phyloP scores from a whole-genome alignment of 345 rosid species.

The Laguncularia racemosa region DNA sequence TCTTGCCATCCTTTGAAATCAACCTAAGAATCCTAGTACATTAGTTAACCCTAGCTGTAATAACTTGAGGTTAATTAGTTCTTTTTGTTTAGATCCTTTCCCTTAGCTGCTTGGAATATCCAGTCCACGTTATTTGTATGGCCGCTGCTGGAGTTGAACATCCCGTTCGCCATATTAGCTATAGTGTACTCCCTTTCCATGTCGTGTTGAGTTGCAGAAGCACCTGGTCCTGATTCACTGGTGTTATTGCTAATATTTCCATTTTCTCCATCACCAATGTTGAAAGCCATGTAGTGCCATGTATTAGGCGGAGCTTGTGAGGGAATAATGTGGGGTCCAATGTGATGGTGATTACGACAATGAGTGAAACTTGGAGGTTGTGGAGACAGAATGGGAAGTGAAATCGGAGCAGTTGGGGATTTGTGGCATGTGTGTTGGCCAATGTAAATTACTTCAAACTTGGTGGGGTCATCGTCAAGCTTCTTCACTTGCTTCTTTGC shows the following conservation, averaged over 20 bases:
- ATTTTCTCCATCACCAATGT: slow-evolving; percentile 11
- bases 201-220: too few species aligned
- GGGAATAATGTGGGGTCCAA: not conserved
- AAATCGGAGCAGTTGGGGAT: slow-evolving; percentile 46
- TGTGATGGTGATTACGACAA: not conserved
- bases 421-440: slow-evolving; percentile 69
- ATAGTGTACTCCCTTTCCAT: slow-evolving; percentile 9
- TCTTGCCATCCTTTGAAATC: too few species aligned
- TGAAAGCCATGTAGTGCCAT: slow-evolving; percentile 28
- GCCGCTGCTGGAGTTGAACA: slow-evolving; percentile 50
- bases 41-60: too few species aligned
- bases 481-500: slow-evolving; percentile 92
- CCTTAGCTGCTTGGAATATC: slow-evolving; percentile 17
- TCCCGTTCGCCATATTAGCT: slow-evolving; percentile 44
- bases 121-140: slow-evolving; percentile 47
- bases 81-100: not conserved
- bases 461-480: slow-evolving; percentile 48
- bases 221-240: too few species aligned
- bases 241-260: not conserved
- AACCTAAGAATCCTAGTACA: too few species aligned
- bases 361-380: slow-evolving; percentile 2
- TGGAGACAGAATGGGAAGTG: slow-evolving; percentile 10
- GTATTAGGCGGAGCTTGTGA: slow-evolving; percentile 2
- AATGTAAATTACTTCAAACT: slow-evolving; percentile 50
- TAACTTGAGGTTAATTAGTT: not conserved